phyloP scores from a whole-genome alignment of 352 stramenopile genomes.

The Pythium apleroticum region DNA sequence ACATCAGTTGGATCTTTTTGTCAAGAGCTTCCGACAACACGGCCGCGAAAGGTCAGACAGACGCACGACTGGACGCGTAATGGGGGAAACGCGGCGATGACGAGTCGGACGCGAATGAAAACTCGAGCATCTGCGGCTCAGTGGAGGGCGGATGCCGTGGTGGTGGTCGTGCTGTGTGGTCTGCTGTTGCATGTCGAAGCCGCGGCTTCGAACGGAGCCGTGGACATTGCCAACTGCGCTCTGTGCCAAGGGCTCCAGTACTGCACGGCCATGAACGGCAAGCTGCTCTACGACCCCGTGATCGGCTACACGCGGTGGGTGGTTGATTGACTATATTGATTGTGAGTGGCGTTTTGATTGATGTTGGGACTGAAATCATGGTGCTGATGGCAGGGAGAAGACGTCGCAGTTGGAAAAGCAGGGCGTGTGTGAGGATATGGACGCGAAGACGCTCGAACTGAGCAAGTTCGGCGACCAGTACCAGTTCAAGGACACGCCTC shows the following conservation, averaged over 20 bases:
- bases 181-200: conserved; percentile 1
- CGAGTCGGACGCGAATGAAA: conserved; percentile 1
- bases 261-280: conserved; percentile 67
- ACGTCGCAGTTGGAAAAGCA: conserved; percentile 67
- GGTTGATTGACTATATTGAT: too few species aligned
- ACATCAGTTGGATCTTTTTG: background rate
- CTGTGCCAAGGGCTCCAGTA: conserved; percentile 54
- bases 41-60: background rate
- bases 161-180: conserved; percentile 11
- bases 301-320: conserved; percentile 59
- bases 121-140: background rate
- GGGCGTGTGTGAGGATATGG: conserved; percentile 71
- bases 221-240: conserved; percentile 43
- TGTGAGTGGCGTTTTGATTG: background rate
- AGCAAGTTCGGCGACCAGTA: conserved; percentile 52
- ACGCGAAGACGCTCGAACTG: conserved; percentile 55
- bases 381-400: conserved; percentile 34
- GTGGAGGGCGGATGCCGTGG: background rate
- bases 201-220: conserved; percentile 31
- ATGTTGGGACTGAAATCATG: background rate
- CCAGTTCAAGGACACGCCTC: conserved; percentile 69
- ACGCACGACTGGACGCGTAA: background rate
- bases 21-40: background rate
- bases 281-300: conserved; percentile 66
- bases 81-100: background rate